Evolutionary conservation across 306 rosid species (phyloP), one percentile per base, ranked within the genome.

Genomic region (Gleditsia sinensis): DNA sequence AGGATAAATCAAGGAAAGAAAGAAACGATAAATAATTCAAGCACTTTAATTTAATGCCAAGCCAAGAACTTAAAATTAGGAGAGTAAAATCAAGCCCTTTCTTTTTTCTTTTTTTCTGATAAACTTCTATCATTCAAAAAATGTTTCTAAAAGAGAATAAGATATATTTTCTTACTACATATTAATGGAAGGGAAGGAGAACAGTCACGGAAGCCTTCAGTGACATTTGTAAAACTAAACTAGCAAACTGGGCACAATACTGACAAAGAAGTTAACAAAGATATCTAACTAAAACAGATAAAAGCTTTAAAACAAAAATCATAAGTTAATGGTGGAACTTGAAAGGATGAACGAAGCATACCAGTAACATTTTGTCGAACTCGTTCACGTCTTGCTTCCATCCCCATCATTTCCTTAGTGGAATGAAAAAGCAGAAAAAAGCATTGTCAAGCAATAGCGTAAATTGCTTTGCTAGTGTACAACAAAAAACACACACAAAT

Each of bases 331-430:
- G 49, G 67, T 17, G 27, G 40, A 56, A 78, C 59, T 23, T n/a
- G n/a, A n/a, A n/a, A n/a, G n/a, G n/a, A n/a, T n/a, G n/a, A n/a
- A 45, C 51, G 72, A 66, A 40, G 80, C 98, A 67, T 94, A 94
- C 99, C 71, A 68, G 92, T 91, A 84, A 94, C 97, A 84, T 94
- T 90, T 66, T 88, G 88, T 63, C 83, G 83, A 43, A 94, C 88
- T 20, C 58, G 92, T 79, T 94, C 95, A 59, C 97, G 99, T 82
- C 90, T 90, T 75, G 92, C 87, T 81, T 90, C 96, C 85, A 94
- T 49, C 40, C 88, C 93, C 67, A 75, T 71, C 80, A 90, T 84
- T 83, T 92, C n/a, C n/a, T n/a, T n/a, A n/a, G n/a, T n/a, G n/a
- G n/a, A n/a, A 97, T 94, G 84, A 74, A 81, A 68, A 43, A 40